Evolutionary conservation across 768 basidiomycete species (phyloP).

Genomic region (Mycena pura): DNA sequence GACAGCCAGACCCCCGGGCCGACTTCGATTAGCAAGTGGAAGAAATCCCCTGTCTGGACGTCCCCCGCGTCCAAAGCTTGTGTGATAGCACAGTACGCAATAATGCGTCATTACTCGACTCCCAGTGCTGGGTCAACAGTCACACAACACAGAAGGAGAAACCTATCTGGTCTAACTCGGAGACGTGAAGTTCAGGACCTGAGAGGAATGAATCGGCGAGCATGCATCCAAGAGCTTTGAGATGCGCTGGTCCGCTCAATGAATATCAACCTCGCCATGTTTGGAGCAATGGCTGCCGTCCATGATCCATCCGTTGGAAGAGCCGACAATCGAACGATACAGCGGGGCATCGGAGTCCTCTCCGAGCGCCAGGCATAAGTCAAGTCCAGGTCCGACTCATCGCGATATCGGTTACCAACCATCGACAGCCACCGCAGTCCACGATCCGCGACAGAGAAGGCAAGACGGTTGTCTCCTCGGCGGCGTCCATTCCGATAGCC

Average conservation of each 20-base stretch:
- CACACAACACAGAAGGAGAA: conserved; percentile 57
- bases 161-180: too few relatives aligned
- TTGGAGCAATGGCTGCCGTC: conserved; percentile 59
- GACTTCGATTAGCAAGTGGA: neutral
- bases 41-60: conserved; percentile 30
- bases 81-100: conserved; percentile 65
- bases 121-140: conserved; percentile 61
- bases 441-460: conserved; percentile 69
- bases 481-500: conserved; percentile 67
- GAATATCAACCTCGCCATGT: conserved; percentile 50
- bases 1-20: conserved; percentile 53
- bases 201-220: conserved; percentile 50
- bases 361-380: conserved; percentile 61
- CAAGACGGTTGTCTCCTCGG: conserved; percentile 47
- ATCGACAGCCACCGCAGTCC: conserved; percentile 80
- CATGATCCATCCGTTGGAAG: conserved; percentile 49
- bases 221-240: conserved; percentile 48
- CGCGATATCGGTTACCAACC: conserved; percentile 66
- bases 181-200: too few relatives aligned
- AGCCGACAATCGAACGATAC: neutral
- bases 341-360: conserved; percentile 26
- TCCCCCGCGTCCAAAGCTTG: conserved; percentile 54
- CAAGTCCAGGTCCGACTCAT: conserved; percentile 65
- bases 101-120: conserved; percentile 51
- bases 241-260: conserved; percentile 66